phyloP scores from a whole-genome alignment of 768 basidiomycete species.

The Lactifluus rugatus region DNA sequence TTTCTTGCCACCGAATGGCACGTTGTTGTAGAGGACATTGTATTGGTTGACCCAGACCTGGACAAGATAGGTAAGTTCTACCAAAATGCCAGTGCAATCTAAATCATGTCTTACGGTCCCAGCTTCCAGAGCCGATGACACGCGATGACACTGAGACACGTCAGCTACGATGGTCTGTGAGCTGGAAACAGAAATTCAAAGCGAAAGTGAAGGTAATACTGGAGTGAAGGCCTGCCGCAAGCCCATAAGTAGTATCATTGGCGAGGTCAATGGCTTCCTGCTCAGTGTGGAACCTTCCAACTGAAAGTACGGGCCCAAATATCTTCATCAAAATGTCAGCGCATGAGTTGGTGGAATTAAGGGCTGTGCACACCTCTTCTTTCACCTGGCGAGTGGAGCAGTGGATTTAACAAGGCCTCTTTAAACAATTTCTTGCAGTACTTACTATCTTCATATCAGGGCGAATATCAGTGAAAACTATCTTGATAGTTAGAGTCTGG shows the following conservation, averaged over 20 bases:
- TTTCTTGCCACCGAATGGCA: slow-evolving; percentile 95
- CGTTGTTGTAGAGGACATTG: slow-evolving; percentile 72
- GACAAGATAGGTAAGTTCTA: slow-evolving; percentile 2
- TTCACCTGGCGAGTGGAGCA: slow-evolving; percentile 34
- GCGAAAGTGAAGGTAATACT: slow-evolving; percentile 36
- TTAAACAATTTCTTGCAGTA: slow-evolving; percentile 3
- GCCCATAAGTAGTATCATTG: slow-evolving; percentile 83
- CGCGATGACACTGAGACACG: slow-evolving; percentile 82
- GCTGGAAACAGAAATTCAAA: not conserved
- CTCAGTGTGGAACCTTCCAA: slow-evolving; percentile 79
- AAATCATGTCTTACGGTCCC: slow-evolving; percentile 55
- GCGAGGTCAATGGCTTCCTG: slow-evolving; percentile 77
- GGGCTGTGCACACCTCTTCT: slow-evolving; percentile 47
- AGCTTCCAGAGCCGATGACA: slow-evolving; percentile 76
- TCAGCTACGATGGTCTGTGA: slow-evolving; percentile 39
- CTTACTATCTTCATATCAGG: slow-evolving; percentile 80
- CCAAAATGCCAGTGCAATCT: not conserved
- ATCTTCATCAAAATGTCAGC: slow-evolving; percentile 40
- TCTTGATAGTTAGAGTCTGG: not conserved
- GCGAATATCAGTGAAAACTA: slow-evolving; percentile 76
- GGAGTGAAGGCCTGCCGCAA: slow-evolving; percentile 86
- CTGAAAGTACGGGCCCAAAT: slow-evolving; percentile 86
- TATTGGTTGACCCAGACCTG: slow-evolving; percentile 93
- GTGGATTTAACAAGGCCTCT: not conserved
- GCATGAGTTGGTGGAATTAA: not conserved